Evolutionary conservation across 768 basidiomycete genomes (phyloP).

Genomic region (Trichaptum fuscoviolaceum): DNA sequence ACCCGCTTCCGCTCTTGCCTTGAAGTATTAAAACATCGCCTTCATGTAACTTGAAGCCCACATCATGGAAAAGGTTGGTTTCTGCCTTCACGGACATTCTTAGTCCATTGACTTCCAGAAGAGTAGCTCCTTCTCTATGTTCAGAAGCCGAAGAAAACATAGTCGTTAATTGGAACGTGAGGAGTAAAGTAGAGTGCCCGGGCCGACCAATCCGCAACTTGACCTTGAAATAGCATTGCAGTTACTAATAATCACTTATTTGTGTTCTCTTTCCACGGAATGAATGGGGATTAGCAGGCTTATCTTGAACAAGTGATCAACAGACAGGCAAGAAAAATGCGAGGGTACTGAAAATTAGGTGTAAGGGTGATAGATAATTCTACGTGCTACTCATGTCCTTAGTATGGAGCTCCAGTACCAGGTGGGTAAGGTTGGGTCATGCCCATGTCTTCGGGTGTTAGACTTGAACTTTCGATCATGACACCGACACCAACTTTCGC

Average conservation of each 20-base stretch:
- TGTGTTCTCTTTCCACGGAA: background rate
- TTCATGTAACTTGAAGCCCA: slow-evolving; percentile 58
- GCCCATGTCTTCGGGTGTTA: slow-evolving; percentile 81
- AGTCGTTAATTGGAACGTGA: background rate
- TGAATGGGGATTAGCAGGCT: slow-evolving; percentile 5
- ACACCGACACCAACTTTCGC: slow-evolving; percentile 96
- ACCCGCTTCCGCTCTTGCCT: slow-evolving; percentile 78
- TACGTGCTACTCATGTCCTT: slow-evolving; percentile 10
- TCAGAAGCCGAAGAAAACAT: background rate
- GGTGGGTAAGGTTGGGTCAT: slow-evolving; percentile 16
- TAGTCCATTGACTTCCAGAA: slow-evolving; percentile 53
- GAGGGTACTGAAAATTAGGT: slow-evolving; percentile 28
- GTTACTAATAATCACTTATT: background rate
- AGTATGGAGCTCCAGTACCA: background rate
- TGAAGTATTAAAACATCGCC: slow-evolving; percentile 76
- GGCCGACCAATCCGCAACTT: background rate
- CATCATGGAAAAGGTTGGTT: slow-evolving; percentile 49
- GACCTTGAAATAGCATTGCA: too few species aligned
- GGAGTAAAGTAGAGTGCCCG: background rate
- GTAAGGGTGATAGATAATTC: slow-evolving; percentile 41
- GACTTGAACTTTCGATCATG: slow-evolving; percentile 86
- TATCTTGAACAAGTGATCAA: slow-evolving; percentile 12
- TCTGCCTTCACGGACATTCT: slow-evolving; percentile 43
- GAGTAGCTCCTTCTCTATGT: slow-evolving; percentile 8
- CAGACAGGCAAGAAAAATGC: slow-evolving; percentile 24